Conservation (phyloP, 2,329 filamentous ascomycete species). For the Didymella sp. region DNA sequence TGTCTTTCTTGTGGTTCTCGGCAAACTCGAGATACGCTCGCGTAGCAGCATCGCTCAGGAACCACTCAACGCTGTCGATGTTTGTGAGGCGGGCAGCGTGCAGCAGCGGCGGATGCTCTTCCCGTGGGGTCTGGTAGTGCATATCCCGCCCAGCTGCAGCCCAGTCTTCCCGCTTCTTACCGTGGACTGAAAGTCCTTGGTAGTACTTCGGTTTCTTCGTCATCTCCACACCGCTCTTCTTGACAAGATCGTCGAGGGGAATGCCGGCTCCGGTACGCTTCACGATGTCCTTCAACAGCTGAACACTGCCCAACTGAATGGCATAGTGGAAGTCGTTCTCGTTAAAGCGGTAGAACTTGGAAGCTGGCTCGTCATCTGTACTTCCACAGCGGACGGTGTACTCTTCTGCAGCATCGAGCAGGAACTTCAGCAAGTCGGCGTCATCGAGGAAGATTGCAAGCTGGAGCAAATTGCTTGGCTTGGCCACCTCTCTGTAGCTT, state of each 20-base stretch:
- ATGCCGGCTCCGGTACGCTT: slow-evolving; percentile 71
- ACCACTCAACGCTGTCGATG: slow-evolving; percentile 77
- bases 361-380: slow-evolving; percentile 21
- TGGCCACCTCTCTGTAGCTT: slow-evolving; percentile 1
- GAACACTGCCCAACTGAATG: slow-evolving; percentile 57
- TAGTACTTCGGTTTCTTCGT: slow-evolving; percentile 74
- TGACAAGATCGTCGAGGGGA: slow-evolving; percentile 70
- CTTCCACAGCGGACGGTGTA: slow-evolving; percentile 14
- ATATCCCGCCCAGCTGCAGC: slow-evolving; percentile 44
- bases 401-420: slow-evolving; percentile 28
- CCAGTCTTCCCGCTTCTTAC: slow-evolving; percentile 78
- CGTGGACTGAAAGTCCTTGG: slow-evolving; percentile 70
- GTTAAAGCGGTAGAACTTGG: slow-evolving; percentile 25
- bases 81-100: slow-evolving; percentile 64
- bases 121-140: slow-evolving; percentile 7
- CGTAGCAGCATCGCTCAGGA: slow-evolving; percentile 73
- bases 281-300: slow-evolving; percentile 70
- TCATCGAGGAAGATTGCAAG: slow-evolving; percentile 40
- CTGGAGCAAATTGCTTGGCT: slow-evolving; percentile 36
- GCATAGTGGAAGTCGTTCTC: slow-evolving; percentile 42
- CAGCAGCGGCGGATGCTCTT: slow-evolving; percentile 63
- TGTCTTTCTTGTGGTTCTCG: slow-evolving; percentile 66
- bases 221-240: slow-evolving; percentile 68
- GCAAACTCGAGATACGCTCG: slow-evolving; percentile 74
- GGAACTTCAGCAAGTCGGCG: slow-evolving; percentile 24